Percentiles rank a stretch among this genome's conserved stretches.
phyloP scores from a whole-genome alignment of 2,329 filamentous ascomycete genomes.

The Trichoderma harzianum region DNA sequence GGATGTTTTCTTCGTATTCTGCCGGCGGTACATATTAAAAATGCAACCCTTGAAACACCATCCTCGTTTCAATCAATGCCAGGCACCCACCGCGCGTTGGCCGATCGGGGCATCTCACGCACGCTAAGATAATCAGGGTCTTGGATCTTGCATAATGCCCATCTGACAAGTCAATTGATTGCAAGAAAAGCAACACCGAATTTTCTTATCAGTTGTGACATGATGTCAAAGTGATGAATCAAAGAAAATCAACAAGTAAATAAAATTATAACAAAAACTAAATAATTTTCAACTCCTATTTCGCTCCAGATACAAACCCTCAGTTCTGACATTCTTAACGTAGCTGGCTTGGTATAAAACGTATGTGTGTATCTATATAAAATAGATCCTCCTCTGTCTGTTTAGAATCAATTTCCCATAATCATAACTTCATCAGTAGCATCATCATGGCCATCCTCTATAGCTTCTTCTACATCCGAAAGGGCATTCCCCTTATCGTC shows the following conservation, averaged over 20 bases:
- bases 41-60: constrained; percentile 10
- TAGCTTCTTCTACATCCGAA: neutral
- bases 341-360: neutral
- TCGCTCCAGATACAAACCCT: neutral
- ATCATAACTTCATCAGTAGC: neutral
- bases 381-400: neutral
- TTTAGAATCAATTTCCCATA: neutral
- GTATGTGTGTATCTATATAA: neutral
- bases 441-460: neutral
- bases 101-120: neutral
- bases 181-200: neutral
- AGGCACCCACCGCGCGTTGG: constrained; percentile 2
- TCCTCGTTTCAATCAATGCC: constrained; percentile 1
- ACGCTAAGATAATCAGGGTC: constrained; percentile 1
- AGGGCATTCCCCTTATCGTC: neutral
- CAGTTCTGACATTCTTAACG: neutral
- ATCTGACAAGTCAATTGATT: neutral
- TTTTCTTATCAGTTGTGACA: neutral
- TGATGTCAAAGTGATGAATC: neutral
- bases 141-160: neutral
- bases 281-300: neutral
- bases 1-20: neutral
- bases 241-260: neutral
- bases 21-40: neutral
- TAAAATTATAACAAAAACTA: too few species aligned